A percentile compares a stretch with the other conserved stretches of the same genome.
Evolutionary conservation across 2,329 filamentous ascomycete species (phyloP).

Genomic region (Cercospora sp.): DNA sequence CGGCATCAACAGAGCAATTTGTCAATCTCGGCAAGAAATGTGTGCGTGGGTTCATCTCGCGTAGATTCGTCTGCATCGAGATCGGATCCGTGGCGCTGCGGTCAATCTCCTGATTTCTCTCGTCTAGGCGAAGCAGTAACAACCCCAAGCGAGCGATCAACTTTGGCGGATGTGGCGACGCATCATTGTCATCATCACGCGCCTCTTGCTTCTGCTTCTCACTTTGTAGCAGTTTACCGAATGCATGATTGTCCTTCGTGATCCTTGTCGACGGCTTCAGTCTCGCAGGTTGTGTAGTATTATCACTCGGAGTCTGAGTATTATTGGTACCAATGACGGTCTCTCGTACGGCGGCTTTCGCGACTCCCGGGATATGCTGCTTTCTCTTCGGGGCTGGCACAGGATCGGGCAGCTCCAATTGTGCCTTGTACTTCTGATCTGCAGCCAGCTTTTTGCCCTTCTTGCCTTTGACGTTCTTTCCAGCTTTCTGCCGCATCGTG

Average conservation of each 20-base stretch:
- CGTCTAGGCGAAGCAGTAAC: conserved; percentile 15
- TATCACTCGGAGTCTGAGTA: not conserved
- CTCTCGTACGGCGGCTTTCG: not conserved
- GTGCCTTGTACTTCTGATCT: conserved; percentile 15
- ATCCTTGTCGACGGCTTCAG: conserved; percentile 14
- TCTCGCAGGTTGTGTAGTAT: not conserved
- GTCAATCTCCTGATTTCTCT: conserved; percentile 8
- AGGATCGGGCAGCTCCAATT: conserved; percentile 17
- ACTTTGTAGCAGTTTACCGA: conserved; percentile 12
- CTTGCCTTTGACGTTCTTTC: conserved; percentile 15
- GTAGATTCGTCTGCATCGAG: conserved; percentile 17
- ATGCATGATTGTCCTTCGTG: conserved; percentile 15
- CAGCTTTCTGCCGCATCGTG: conserved; percentile 25
- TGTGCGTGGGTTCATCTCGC: conserved; percentile 7
- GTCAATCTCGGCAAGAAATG: conserved; percentile 24
- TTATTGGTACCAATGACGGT: not conserved
- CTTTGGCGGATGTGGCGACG: conserved; percentile 5
- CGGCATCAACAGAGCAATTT: conserved; percentile 14
- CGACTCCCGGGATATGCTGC: not conserved
- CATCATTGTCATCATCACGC: conserved; percentile 12
- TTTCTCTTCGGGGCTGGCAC: conserved; percentile 12
- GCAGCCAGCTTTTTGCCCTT: conserved; percentile 3
- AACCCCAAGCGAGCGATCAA: conserved; percentile 21
- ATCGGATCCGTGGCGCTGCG: conserved; percentile 7
- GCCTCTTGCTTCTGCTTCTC: conserved; percentile 5